Percentiles rank a stretch among this genome's conserved stretches.
phyloP scores from a whole-genome alignment of 306 rosid genomes.

The Cotoneaster glaucophyllus region DNA sequence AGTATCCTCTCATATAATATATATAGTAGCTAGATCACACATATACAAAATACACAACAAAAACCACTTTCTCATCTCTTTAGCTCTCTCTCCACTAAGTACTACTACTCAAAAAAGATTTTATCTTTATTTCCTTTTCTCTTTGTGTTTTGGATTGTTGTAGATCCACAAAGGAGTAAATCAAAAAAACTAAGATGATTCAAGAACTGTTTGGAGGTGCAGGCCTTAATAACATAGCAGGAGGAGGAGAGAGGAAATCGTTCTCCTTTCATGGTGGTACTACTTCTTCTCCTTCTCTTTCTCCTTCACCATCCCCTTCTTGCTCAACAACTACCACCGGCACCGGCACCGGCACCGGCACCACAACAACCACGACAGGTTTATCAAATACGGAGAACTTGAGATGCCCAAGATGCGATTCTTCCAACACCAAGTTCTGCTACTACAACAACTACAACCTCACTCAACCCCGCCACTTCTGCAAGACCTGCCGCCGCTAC shows the following conservation, averaged over 20 bases:
- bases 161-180: slow-evolving; percentile 49
- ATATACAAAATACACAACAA: slow-evolving; percentile 24
- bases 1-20: slow-evolving; percentile 8
- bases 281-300: slow-evolving; percentile 28
- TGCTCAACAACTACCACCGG: slow-evolving; percentile 10
- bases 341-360: neutral
- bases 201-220: slow-evolving; percentile 81
- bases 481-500: slow-evolving; percentile 96
- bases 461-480: slow-evolving; percentile 97
- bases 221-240: slow-evolving; percentile 20
- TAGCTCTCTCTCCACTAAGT: slow-evolving; percentile 51
- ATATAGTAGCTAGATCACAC: slow-evolving; percentile 9
- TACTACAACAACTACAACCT: slow-evolving; percentile 92
- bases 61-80: slow-evolving; percentile 43
- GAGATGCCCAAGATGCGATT: slow-evolving; percentile 72
- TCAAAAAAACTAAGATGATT: slow-evolving; percentile 40
- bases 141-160: slow-evolving; percentile 61
- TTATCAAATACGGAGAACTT: slow-evolving; percentile 41
- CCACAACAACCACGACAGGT: slow-evolving; percentile 4
- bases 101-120: slow-evolving; percentile 39
- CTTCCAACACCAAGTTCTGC: slow-evolving; percentile 85
- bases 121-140: slow-evolving; percentile 31
- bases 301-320: slow-evolving; percentile 35
- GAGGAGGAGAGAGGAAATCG: slow-evolving; percentile 48
- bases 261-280: slow-evolving; percentile 42